phyloP scores from a whole-genome alignment of 331 rosid genomes.

The Cydonia oblonga region DNA sequence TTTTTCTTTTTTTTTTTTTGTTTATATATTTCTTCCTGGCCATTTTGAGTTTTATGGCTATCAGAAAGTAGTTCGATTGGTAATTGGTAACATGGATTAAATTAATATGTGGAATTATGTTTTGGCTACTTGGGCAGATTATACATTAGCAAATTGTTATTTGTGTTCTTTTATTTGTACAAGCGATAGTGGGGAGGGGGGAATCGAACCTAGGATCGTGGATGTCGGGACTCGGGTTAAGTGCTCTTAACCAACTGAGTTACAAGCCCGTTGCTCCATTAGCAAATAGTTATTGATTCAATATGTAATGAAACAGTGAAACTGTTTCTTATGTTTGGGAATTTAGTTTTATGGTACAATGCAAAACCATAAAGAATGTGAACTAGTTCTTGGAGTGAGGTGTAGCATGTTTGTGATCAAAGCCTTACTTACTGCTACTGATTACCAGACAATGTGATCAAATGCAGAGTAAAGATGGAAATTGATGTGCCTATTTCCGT shows the following conservation, averaged over 20 bases:
- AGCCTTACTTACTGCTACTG: background rate
- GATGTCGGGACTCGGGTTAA: background rate
- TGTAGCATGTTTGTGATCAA: background rate
- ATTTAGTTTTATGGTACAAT: background rate
- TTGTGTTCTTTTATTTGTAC: background rate
- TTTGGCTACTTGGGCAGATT: background rate
- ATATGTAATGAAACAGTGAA: too few relatives aligned
- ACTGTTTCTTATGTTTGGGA: background rate
- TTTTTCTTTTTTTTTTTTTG: too few relatives aligned
- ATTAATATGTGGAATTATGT: too few relatives aligned
- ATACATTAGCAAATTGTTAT: background rate
- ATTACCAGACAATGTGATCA: conserved; percentile 12
- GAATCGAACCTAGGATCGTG: background rate
- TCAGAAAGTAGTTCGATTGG: background rate
- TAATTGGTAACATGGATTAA: too few relatives aligned
- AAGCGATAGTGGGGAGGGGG: background rate
- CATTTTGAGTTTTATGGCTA: background rate
- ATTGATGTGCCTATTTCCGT: conserved; percentile 69
- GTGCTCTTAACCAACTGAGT: background rate
- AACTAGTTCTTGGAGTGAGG: background rate
- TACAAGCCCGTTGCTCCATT: background rate
- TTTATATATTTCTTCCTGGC: background rate
- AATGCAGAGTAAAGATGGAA: conserved; percentile 86
- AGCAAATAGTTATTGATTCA: background rate
- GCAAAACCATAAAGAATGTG: background rate